These are phyloP conservation scores for Daldinia childiae DNA, from an alignment of 495 filamentous ascomycete genomes.

Conservation along the genomic window DNA sequence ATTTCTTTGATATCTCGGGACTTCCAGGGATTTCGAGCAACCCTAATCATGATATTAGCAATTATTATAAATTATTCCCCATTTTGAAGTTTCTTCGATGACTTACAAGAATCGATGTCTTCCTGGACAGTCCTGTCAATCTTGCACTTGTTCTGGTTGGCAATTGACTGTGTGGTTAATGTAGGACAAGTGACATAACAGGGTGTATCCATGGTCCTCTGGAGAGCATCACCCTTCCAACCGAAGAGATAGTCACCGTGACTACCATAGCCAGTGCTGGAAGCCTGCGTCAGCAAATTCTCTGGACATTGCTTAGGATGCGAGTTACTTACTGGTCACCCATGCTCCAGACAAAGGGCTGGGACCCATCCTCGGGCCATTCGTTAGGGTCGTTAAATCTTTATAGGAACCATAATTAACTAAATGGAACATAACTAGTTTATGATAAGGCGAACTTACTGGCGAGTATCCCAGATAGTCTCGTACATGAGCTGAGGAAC, in stretches of 20 bases:
- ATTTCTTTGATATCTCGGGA: conserved; percentile 29
- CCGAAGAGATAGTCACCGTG: conserved; percentile 50
- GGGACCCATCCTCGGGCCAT: conserved; percentile 54
- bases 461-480: conserved; percentile 44
- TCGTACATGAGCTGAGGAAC: conserved; percentile 50
- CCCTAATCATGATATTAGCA: conserved; percentile 22
- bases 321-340: conserved; percentile 44
- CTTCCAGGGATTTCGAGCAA: conserved; percentile 31
- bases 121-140: conserved; percentile 38
- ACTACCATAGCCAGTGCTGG: conserved; percentile 42
- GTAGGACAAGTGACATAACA: conserved; percentile 48
- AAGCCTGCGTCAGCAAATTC: background rate
- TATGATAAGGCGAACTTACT: background rate
- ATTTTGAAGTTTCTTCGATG: background rate
- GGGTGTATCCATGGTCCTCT: conserved; percentile 45
- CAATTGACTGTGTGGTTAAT: conserved; percentile 45
- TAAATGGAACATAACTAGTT: background rate
- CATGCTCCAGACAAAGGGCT: conserved; percentile 55
- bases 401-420: background rate
- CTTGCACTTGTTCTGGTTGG: conserved; percentile 46
- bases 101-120: conserved; percentile 49
- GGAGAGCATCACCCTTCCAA: conserved; percentile 47
- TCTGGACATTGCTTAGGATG: background rate
- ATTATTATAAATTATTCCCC: background rate
- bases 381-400: conserved; percentile 47